Evolutionary conservation across 257 asterid genomes (phyloP), one percentile per base, ranked within the genome.

Genomic region (Ophiorrhiza pumila): DNA sequence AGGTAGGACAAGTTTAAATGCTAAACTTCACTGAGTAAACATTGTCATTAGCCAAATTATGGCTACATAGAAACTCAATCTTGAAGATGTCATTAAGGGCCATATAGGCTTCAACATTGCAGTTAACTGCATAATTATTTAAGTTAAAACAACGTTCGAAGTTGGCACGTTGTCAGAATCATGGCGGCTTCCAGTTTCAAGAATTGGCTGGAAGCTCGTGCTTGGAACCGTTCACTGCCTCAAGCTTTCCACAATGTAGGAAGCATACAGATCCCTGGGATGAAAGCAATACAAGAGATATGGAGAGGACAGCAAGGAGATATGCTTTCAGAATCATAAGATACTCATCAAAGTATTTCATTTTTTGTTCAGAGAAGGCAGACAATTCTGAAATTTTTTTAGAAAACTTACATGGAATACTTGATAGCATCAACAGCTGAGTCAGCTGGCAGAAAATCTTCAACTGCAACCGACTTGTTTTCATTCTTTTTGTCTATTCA

Each of bases 381-480:
- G 23, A 20, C 4, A 29, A 46, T n/a, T 63, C 14, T 5, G 31
- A 42, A 53, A 47, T n/a, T 42, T 52, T 46, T 68, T 45, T 9
- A 46, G 52, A 43, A 20, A 23, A 82, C 91, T 85, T 65, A 91
- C 97, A 91, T 89, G 76, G 97, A 89, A 82, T 91, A 77, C 76
- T 80, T 83, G 78, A 89, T 84, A 50, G 96, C 97, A 0, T 88
- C 88, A 37, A 82, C 50, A 18, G 97, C 97, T 41, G 91, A 65
- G 76, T 80, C 89, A 75, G 91, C 86, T 23, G 97, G 93, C 60
- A 91, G 87, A 75, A 91, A 91, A 77, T 89, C 95, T 80, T 91
- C 95, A 78, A 91, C 97, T 0, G 87, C 92, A 63, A 92, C 96
- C 1, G 87, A 71, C 81, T 90, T 90, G 90, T 92, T 90, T 85